These are phyloP conservation scores for Thamnidium elegans DNA, from an alignment of 192 early-diverging fungal species.

Conservation along the genomic window DNA sequence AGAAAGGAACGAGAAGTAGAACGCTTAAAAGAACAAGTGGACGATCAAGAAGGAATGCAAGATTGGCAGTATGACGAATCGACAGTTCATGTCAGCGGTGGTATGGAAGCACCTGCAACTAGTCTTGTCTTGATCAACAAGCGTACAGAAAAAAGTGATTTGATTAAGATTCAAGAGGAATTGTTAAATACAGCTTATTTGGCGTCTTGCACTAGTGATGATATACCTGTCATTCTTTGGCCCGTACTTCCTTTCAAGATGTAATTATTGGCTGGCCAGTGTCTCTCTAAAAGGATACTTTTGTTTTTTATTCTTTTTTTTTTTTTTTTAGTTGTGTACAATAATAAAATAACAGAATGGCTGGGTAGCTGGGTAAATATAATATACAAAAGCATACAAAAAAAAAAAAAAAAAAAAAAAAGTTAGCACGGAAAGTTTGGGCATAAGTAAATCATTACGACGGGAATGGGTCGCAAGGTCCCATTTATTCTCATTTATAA, in stretches of 20 bases:
- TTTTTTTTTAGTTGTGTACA: too few relatives aligned
- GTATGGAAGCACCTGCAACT: constrained; percentile 22
- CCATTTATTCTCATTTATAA: too few relatives aligned
- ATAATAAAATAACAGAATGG: too few relatives aligned
- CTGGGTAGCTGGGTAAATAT: too few relatives aligned
- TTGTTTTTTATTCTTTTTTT: too few relatives aligned
- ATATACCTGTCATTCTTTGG: constrained; percentile 16
- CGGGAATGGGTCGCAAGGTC: too few relatives aligned
- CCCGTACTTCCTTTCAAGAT: constrained; percentile 20
- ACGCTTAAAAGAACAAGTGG: not conserved
- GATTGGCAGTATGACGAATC: constrained; percentile 20
- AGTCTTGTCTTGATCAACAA: constrained; percentile 5
- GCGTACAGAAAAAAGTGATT: not conserved
- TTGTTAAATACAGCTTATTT: constrained; percentile 24
- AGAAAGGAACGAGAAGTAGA: constrained; percentile 19
- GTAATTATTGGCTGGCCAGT: too few relatives aligned
- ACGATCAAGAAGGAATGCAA: not conserved
- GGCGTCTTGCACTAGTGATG: not conserved
- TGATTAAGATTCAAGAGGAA: constrained; percentile 9
- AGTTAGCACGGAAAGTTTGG: too few relatives aligned
- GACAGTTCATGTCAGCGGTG: not conserved
- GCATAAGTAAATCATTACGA: too few relatives aligned
- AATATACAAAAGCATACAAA: too few relatives aligned
- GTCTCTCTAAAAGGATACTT: too few relatives aligned
- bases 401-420: too few relatives aligned